phyloP scores from a whole-genome alignment of 371 early-diverging fungal species.

The Haplosporangium sp. region DNA sequence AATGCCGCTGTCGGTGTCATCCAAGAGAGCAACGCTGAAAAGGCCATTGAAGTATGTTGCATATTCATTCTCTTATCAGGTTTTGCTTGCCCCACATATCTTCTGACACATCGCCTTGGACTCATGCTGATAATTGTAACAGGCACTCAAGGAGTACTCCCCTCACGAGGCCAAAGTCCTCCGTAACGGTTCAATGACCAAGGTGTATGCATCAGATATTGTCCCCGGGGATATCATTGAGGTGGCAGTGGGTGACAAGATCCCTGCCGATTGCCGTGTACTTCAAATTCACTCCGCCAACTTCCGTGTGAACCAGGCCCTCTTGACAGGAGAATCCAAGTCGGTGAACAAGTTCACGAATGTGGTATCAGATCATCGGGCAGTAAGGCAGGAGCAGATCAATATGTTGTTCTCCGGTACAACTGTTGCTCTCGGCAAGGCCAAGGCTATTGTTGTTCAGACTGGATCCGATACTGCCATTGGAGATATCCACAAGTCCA shows the following conservation, averaged over 20 bases:
- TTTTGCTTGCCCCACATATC: too few relatives aligned
- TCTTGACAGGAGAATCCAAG: slow-evolving; percentile 92
- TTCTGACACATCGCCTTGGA: too few relatives aligned
- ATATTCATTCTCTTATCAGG: too few relatives aligned
- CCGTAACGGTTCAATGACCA: slow-evolving; percentile 73
- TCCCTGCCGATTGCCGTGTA: slow-evolving; percentile 86
- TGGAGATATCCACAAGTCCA: slow-evolving; percentile 93
- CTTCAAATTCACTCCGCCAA: slow-evolving; percentile 59
- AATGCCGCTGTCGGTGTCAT: slow-evolving; percentile 97
- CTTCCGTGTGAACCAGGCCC: slow-evolving; percentile 94
- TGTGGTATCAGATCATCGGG: slow-evolving; percentile 64
- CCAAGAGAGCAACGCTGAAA: slow-evolving; percentile 97
- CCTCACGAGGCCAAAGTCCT: slow-evolving; percentile 93
- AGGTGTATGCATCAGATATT: slow-evolving; percentile 77
- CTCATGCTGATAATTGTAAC: too few relatives aligned
- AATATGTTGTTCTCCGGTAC: slow-evolving; percentile 92
- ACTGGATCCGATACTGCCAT: slow-evolving; percentile 92
- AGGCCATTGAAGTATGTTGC: slow-evolving; percentile 92
- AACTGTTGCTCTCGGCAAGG: slow-evolving; percentile 85
- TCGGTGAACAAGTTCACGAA: slow-evolving; percentile 78
- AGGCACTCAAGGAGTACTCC: slow-evolving; percentile 90
- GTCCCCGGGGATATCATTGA: slow-evolving; percentile 92
- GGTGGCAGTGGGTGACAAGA: slow-evolving; percentile 90
- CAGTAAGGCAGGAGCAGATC: slow-evolving; percentile 84
- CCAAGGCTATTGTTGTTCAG: slow-evolving; percentile 89